Percentiles rank a stretch among this genome's conserved stretches.
Conservation (phyloP, 1,139 yeast species). For the Martiniozyma asiatica region DNA sequence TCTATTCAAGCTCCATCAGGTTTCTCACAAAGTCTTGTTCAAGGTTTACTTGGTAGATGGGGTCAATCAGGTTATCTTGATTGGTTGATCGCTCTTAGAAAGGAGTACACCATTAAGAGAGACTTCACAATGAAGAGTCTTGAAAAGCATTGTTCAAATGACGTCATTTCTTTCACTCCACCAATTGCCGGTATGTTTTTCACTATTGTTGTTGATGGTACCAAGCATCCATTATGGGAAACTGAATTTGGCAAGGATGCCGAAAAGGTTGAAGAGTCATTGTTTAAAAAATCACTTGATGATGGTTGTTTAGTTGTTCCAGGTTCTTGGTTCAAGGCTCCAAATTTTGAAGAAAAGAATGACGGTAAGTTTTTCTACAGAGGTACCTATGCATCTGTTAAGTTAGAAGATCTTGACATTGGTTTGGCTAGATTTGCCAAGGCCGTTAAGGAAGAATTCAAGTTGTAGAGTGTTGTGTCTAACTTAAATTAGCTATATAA, state of each 20-base stretch:
- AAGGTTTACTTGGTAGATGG: conserved; percentile 51
- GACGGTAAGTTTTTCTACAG: conserved; percentile 54
- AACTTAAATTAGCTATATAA: too few relatives aligned
- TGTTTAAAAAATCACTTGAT: conserved; percentile 54
- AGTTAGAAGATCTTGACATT: conserved; percentile 42
- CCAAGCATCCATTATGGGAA: conserved; percentile 63
- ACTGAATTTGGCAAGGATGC: conserved; percentile 44
- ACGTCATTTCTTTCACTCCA: conserved; percentile 43
- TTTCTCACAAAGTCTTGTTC: conserved; percentile 56
- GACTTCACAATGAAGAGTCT: conserved; percentile 68
- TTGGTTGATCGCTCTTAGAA: conserved; percentile 81
- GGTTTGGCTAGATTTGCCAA: conserved; percentile 60
- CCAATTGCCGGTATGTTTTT: conserved; percentile 95
- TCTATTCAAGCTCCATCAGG: conserved; percentile 78
- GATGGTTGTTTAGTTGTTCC: conserved; percentile 71
- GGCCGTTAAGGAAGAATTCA: conserved; percentile 31
- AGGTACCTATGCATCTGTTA: conserved; percentile 85
- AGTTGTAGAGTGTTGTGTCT: conserved; percentile 10
- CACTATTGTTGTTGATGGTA: conserved; percentile 62
- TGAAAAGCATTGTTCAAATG: conserved; percentile 45
- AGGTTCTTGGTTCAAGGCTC: conserved; percentile 81
- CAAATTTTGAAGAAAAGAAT: conserved; percentile 21
- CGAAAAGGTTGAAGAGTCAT: conserved; percentile 44
- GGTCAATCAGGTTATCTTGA: conserved; percentile 68
- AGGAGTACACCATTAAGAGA: conserved; percentile 68